A percentile compares a stretch with the other conserved stretches of the same genome.
These are phyloP conservation scores for Atalantia buxifolia DNA, from an alignment of 345 rosid species.

Conservation along the genomic window DNA sequence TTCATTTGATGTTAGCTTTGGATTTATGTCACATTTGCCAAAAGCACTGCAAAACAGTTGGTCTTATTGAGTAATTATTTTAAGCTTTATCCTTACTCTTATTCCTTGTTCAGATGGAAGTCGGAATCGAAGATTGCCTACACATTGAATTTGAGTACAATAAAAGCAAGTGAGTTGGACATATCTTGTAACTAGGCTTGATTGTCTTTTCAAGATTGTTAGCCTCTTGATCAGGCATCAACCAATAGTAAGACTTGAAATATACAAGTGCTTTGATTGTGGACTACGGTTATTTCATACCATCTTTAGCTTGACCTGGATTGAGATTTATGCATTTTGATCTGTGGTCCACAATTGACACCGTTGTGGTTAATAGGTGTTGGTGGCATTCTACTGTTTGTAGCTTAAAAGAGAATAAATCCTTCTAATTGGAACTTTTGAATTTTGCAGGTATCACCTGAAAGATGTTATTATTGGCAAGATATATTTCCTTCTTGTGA, in stretches of 20 bases:
- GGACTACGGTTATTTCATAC: background rate
- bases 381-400: background rate
- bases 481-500: constrained; percentile 95
- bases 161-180: constrained; percentile 86
- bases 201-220: background rate
- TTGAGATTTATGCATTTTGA: background rate
- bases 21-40: background rate
- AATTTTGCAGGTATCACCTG: constrained; percentile 74
- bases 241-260: background rate
- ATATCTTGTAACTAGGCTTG: background rate
- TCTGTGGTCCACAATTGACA: background rate
- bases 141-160: constrained; percentile 98
- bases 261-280: background rate
- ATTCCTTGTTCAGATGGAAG: constrained; percentile 83
- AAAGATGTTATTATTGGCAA: constrained; percentile 97
- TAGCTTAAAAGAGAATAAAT: constrained; percentile 11
- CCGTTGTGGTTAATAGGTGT: background rate
- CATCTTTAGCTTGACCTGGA: background rate
- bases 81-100: background rate
- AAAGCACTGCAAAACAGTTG: background rate
- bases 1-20: background rate
- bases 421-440: constrained; percentile 11
- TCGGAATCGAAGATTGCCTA: constrained; percentile 95
- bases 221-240: background rate
- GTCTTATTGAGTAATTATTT: constrained; percentile 8